Base-by-base conservation (phyloP, 2,329 filamentous ascomycete genomes). In the Neodidymelliopsis sp. region DNA sequence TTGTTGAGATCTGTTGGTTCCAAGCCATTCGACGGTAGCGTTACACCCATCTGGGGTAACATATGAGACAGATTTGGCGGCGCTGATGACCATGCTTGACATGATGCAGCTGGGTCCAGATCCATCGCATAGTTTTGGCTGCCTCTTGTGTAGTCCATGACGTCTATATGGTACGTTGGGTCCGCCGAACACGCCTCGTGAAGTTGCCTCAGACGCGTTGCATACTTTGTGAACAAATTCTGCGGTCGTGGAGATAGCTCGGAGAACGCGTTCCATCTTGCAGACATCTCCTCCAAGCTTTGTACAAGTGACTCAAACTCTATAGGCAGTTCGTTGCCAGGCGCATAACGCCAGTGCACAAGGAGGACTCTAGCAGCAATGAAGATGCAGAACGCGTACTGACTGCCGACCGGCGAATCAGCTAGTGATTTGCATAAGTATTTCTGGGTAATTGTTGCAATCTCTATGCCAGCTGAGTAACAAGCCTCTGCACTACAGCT, bases 281-380 rank as follows among this genome's bases (percentile, higher is more conserved):
- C 40, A 18, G 56, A 54, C 45, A 61, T 57, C 15, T 61, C 49
- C 13, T 61, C 51, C n/a, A 61, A 40, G 30, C 54, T 57, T 27
- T 59, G 53, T n/a, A 56, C 24, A 11, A 61, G 38, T 12, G 46
- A 49, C 58, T 53, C 59, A 25, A 59, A 61, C 27, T 61, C 53
- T 8, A 51, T 10, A 6, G 53, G 31, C 30, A 53, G 13, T 19
- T 54, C 29, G 16, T 48, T 54, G 6, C 31, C 50, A 18, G 35
- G 9, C 10, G 28, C 40, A 31, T 56, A 58, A 15, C 48, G 48
- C 56, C 57, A 62, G 23, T 62, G 54, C 5, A 55, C 33, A 8
- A 62, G 48, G 0, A 62, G 44, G 4, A 58, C 49, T 19, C 59
- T 38, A 11, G 56, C 59, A n/a, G 59, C 59, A n/a, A 62, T 54